Base-by-base conservation (phyloP, 371 early-diverging fungal species). In the Mortierella sp. region DNA sequence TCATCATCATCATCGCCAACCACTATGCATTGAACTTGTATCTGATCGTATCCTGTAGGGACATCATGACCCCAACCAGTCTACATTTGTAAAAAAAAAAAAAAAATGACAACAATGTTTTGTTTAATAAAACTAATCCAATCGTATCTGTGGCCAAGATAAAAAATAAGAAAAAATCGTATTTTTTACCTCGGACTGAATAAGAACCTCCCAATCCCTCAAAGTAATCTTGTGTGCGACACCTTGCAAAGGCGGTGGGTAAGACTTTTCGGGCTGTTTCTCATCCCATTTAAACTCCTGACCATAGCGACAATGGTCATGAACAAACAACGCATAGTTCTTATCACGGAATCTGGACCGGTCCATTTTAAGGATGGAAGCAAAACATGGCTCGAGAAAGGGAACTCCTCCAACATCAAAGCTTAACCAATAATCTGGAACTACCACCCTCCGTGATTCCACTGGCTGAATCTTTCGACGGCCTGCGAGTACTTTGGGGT, bases 311-410 rank as follows among this genome's bases (percentile, higher is more conserved):
- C 72, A 71, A 14, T 72, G 65, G 4, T 40, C 24, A 61, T 70
- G 68, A 49, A 73, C 74, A 18, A 67, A 58, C 5, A 37, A 47
- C 0, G 77, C 83, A 66, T 81, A 72, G 5, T 20, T 65, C 18
- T 68, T 64, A 10, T 72, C 55, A 45, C 66, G 63, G 22, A 76
- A 20, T 18, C 73, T 68, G 5, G 60, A 0, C 8, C 3, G 35
- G 37, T 76, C 64, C 40, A 73, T 79, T 55, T 73, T 73, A 39
- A 74, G 68, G 70, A 87, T 87, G 5, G 85, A 76, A n/a, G 85
- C 89, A 51, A 89, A 89, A 32, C 84, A 84, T 10, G 89, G 89
- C 68, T 88, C 89, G 43, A 85, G 61, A 68, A 78, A 89, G 12
- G 87, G 87, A 18, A 86, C 45, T 0, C 88, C 89, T 6, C 62